These are phyloP conservation scores for Globisporangium cystogenes DNA, from an alignment of 352 stramenopile species.

Conservation along the genomic window DNA sequence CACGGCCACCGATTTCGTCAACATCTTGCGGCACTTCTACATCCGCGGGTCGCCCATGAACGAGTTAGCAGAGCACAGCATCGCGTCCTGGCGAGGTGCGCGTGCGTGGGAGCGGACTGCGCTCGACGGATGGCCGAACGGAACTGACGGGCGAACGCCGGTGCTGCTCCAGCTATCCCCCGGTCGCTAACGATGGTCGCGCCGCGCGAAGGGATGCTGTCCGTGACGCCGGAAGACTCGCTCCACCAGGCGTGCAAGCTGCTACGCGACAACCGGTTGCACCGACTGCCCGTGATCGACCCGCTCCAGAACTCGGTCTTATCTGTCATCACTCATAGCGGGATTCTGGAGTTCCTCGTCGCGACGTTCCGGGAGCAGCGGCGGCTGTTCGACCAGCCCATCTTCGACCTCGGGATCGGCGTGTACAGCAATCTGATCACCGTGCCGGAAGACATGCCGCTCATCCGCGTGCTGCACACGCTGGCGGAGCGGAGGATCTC, in stretches of 20 bases:
- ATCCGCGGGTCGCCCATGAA: conserved; percentile 89
- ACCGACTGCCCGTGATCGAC: conserved; percentile 94
- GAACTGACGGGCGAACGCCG: background rate
- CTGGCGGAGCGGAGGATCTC: conserved; percentile 79
- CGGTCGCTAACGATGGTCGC: conserved; percentile 73
- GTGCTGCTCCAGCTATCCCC: conserved; percentile 59
- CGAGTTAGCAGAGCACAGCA: conserved; percentile 80
- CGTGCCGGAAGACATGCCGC: conserved; percentile 88
- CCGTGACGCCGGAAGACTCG: conserved; percentile 83
- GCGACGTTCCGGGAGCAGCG: conserved; percentile 96
- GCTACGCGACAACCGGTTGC: conserved; percentile 80
- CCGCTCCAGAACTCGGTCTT: conserved; percentile 92
- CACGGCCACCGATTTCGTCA: conserved; percentile 98
- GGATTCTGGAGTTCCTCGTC: conserved; percentile 95
- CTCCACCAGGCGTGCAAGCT: conserved; percentile 89
- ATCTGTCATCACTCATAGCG: conserved; percentile 91
- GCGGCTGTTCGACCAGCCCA: conserved; percentile 95
- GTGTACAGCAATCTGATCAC: conserved; percentile 94
- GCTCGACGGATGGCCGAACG: no score
- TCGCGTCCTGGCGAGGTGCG: conserved; percentile 78
- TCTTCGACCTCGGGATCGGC: conserved; percentile 94
- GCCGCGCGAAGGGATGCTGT: conserved; percentile 65
- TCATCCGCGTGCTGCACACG: conserved; percentile 92
- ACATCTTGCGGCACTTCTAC: conserved; percentile 95
- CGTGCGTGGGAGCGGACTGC: background rate